These are phyloP conservation scores for Fusarium sp. DNA, from an alignment of 2,329 filamentous ascomycete species.

Conservation along the genomic window DNA sequence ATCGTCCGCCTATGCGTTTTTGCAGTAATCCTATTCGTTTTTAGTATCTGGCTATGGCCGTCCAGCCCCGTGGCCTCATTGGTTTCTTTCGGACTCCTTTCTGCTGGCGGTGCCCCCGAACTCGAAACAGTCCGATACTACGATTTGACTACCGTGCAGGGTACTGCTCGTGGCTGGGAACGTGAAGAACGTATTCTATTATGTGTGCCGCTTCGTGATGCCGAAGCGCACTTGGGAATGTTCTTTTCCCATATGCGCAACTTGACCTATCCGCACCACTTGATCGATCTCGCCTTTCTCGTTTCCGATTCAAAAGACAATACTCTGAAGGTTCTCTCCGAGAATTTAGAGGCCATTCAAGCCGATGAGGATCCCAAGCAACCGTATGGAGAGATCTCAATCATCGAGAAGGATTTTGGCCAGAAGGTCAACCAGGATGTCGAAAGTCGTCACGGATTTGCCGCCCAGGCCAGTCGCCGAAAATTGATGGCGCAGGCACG, in stretches of 20 bases:
- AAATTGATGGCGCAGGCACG: slow-evolving; percentile 98
- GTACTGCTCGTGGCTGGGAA: slow-evolving; percentile 94
- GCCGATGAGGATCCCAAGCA: slow-evolving; percentile 81
- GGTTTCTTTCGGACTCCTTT: slow-evolving; percentile 78
- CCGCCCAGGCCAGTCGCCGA: slow-evolving; percentile 90
- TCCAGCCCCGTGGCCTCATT: slow-evolving; percentile 71
- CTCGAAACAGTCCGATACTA: slow-evolving; percentile 98
- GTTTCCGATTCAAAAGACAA: slow-evolving; percentile 97
- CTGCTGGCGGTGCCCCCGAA: slow-evolving; percentile 76
- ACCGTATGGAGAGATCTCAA: slow-evolving; percentile 94
- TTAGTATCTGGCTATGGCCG: slow-evolving; percentile 83
- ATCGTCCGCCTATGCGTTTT: slow-evolving; percentile 75
- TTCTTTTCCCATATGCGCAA: slow-evolving; percentile 98
- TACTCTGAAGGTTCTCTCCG: slow-evolving; percentile 81
- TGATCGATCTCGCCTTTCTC: slow-evolving; percentile 96
- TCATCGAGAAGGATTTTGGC: slow-evolving; percentile 98
- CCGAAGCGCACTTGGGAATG: slow-evolving; percentile 92
- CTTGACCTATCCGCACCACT: slow-evolving; percentile 95
- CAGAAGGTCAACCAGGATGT: slow-evolving; percentile 98
- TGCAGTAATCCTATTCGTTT: slow-evolving; percentile 70
- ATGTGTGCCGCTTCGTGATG: slow-evolving; percentile 94
- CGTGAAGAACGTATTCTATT: slow-evolving; percentile 94
- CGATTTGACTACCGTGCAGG: slow-evolving; percentile 91
- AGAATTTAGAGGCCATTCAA: slow-evolving; percentile 84
- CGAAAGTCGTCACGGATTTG: slow-evolving; percentile 96